Evolutionary conservation across 208 protist species (phyloP).

Genomic region (Trypanosoma cruzi): DNA sequence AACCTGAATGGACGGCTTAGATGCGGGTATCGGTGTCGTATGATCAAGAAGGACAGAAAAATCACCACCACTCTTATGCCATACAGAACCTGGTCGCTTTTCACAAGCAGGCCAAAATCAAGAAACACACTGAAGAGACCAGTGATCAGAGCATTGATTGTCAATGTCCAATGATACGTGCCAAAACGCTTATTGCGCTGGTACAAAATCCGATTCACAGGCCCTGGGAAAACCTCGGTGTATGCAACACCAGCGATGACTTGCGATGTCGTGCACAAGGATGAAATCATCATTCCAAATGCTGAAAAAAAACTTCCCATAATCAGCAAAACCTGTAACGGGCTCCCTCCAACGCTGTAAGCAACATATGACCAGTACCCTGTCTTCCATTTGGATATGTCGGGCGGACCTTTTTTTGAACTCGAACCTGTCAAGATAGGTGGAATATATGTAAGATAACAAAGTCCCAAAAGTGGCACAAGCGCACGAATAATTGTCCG

Average conservation of each 20-base stretch:
- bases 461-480: slow-evolving; percentile 64
- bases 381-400: slow-evolving; percentile 62
- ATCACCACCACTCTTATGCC: slow-evolving; percentile 64
- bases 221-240: slow-evolving; percentile 68
- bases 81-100: slow-evolving; percentile 78
- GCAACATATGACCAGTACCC: slow-evolving; percentile 73
- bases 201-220: slow-evolving; percentile 52
- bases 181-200: slow-evolving; percentile 63
- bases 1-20: slow-evolving; percentile 64
- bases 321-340: slow-evolving; percentile 54
- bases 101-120: slow-evolving; percentile 68
- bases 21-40: slow-evolving; percentile 63
- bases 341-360: slow-evolving; percentile 42
- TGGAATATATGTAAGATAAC: slow-evolving; percentile 72
- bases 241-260: slow-evolving; percentile 69
- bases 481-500: slow-evolving; percentile 63
- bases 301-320: slow-evolving; percentile 65
- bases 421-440: slow-evolving; percentile 73
- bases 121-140: slow-evolving; percentile 59
- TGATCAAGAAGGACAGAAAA: slow-evolving; percentile 58
- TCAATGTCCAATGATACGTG: slow-evolving; percentile 76
- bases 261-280: slow-evolving; percentile 73
- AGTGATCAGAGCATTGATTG: slow-evolving; percentile 64
- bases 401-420: slow-evolving; percentile 38
- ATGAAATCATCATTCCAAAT: slow-evolving; percentile 65